Evolutionary conservation across 2,329 filamentous ascomycete species (phyloP).

Genomic region (Penicillium griseofulvum): DNA sequence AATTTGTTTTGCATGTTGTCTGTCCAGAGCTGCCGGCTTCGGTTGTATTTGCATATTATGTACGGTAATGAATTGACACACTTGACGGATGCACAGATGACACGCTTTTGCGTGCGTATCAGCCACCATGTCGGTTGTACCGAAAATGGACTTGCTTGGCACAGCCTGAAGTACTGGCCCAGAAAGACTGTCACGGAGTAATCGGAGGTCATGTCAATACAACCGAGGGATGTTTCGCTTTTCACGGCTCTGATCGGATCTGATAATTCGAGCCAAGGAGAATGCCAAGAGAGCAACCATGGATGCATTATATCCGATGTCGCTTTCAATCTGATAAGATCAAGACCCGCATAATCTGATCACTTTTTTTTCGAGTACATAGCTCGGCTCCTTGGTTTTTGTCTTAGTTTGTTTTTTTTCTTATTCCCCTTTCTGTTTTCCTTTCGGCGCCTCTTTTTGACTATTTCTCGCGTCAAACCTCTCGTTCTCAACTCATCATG

Average conservation of each 20-base stretch:
- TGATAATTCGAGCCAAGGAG: constrained; percentile 2
- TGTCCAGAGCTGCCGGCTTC: too few relatives aligned
- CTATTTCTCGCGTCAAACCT: neutral
- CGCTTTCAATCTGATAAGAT: constrained; percentile 13
- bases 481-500: constrained; percentile 14
- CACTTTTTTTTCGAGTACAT: neutral
- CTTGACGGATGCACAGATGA: neutral
- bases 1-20: neutral
- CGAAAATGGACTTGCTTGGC: neutral
- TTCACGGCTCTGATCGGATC: neutral
- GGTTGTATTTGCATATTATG: neutral
- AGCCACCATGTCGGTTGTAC: neutral
- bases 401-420: neutral
- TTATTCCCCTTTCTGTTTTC: neutral
- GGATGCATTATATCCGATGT: constrained; percentile 1
- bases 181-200: neutral
- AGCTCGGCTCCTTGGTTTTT: constrained; percentile 1
- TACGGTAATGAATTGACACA: too few relatives aligned
- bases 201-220: neutral
- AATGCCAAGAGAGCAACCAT: constrained; percentile 2
- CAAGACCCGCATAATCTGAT: constrained; percentile 1
- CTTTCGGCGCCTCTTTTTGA: neutral
- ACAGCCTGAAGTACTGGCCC: neutral
- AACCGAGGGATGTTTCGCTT: neutral
- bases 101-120: neutral